Base-by-base conservation (phyloP, 441 rosid species). In the Viola pubescens region DNA sequence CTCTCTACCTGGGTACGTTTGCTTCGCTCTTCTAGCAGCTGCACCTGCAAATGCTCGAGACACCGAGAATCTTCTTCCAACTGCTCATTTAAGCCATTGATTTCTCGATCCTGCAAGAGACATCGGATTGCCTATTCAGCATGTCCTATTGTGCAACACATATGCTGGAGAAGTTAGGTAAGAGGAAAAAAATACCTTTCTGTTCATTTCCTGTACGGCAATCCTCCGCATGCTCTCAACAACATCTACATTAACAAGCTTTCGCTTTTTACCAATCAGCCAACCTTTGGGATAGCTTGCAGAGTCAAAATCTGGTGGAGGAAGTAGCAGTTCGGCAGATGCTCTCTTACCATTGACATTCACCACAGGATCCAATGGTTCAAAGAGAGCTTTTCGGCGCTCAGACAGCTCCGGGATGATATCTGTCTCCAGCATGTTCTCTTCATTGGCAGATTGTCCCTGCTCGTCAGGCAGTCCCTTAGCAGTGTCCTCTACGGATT, bases 221-320 rank as follows among this genome's bases (percentile, higher is more conserved):
- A 92, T 87, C 75, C 97, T 84, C 47, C 98, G 76, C 98, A 92
- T 92, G 75, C 98, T 92, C 76, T 92, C 98, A 1, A 92, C 98
- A 0, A 92, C 97, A 71, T 92, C 98, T 46, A 92, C 94, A 70
- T 89, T 89, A 34, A 89, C 98, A 37, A 92, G 80, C 73, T 92
- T 92, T 52, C 98, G 76, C 88, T 84, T 92, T 84, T 92, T 92
- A 56, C 98, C 98, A 2, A 92, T 77, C 67, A 92, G 71, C 97
- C 98, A 92, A 4, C 98, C 97, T 57, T 87, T 87, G 0, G 98
- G 97, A 76, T 89, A 92, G 77, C 61, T 70, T 3, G 96, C 77
- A 16, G 87, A 50, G 67, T 92, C 98, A n/a, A 92, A 92, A 75
- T 92, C 98, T 1, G 97, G 98, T 4, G 98, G 97, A 4, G 98